These are phyloP conservation scores for Cladosporium cucumerinum DNA, from an alignment of 2,329 filamentous ascomycete genomes.

Conservation along the genomic window DNA sequence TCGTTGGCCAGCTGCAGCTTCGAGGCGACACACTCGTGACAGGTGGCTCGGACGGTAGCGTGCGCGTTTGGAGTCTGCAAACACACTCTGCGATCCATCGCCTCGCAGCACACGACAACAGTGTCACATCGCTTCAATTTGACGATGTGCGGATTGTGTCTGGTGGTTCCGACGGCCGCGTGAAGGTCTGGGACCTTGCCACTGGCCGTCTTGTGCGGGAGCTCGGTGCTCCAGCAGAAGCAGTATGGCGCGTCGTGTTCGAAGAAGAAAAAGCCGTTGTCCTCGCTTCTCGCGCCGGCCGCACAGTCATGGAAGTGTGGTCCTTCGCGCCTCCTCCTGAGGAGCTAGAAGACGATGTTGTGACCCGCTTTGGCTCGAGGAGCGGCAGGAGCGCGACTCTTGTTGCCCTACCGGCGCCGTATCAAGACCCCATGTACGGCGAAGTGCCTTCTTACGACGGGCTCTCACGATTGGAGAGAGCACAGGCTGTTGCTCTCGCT, in stretches of 20 bases:
- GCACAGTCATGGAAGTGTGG: conserved; percentile 99
- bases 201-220: conserved; percentile 88
- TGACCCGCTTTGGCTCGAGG: conserved; percentile 1
- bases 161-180: conserved; percentile 92
- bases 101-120: conserved; percentile 94
- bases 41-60: conserved; percentile 91
- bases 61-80: conserved; percentile 91
- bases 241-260: conserved; percentile 96
- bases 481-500: not conserved
- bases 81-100: conserved; percentile 90
- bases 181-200: conserved; percentile 97
- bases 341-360: conserved; percentile 17
- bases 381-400: conserved; percentile 9
- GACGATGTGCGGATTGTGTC: conserved; percentile 94
- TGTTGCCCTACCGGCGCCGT: conserved; percentile 22
- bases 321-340: conserved; percentile 84
- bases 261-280: conserved; percentile 98
- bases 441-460: conserved; percentile 25
- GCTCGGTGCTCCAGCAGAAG: conserved; percentile 84
- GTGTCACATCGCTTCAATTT: conserved; percentile 95
- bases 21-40: conserved; percentile 92
- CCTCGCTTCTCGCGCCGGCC: conserved; percentile 77
- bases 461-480: not conserved
- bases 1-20: conserved; percentile 96
- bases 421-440: conserved; percentile 31